phyloP scores from a whole-genome alignment of 768 basidiomycete genomes.

The Suillus spraguei region DNA sequence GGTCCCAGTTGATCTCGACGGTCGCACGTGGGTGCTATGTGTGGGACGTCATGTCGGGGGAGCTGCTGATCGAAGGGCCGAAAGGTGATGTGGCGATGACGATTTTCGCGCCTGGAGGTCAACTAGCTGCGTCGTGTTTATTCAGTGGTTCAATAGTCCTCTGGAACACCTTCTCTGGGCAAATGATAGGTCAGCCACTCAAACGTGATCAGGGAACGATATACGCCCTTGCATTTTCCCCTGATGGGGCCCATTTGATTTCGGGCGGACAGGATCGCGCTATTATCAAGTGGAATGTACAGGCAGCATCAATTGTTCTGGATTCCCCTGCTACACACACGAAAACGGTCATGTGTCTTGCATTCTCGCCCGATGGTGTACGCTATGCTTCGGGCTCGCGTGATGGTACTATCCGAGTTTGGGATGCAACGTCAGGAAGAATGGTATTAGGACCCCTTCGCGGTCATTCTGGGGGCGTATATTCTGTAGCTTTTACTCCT shows the following conservation, averaged over 20 bases:
- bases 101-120: constrained; percentile 32
- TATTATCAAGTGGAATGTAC: constrained; percentile 29
- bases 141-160: constrained; percentile 23
- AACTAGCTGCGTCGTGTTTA: constrained; percentile 28
- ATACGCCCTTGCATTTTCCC: constrained; percentile 33
- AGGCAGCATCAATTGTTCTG: constrained; percentile 18
- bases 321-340: constrained; percentile 24
- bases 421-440: constrained; percentile 28
- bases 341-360: constrained; percentile 29
- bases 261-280: constrained; percentile 29
- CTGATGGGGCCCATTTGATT: constrained; percentile 26
- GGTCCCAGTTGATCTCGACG: constrained; percentile 31
- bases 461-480: constrained; percentile 24
- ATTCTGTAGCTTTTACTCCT: constrained; percentile 30
- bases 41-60: constrained; percentile 33
- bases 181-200: constrained; percentile 20
- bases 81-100: constrained; percentile 21
- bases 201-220: constrained; percentile 23
- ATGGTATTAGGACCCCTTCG: constrained; percentile 19
- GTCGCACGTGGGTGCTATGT: constrained; percentile 21
- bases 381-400: constrained; percentile 34
- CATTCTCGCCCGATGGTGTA: constrained; percentile 30
- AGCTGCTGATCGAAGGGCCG: constrained; percentile 21
- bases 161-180: constrained; percentile 30
- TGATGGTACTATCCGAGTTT: constrained; percentile 31